Conservation (phyloP, 1,139 yeast species). For the Taphrina betulina region DNA sequence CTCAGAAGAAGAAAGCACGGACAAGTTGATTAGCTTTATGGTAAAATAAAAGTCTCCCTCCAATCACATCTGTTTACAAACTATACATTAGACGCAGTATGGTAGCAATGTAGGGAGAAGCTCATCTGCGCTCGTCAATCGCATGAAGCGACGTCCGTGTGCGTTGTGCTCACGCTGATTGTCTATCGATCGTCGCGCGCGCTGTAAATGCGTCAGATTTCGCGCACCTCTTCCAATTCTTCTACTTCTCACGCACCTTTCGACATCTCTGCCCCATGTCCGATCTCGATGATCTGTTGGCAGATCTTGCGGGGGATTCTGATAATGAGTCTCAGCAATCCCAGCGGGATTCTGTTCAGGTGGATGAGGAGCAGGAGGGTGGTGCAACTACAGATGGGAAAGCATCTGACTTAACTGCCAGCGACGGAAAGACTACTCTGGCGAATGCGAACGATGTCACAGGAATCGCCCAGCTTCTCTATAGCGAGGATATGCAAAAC, state of each 20-base stretch:
- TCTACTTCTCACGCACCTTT: too few relatives aligned
- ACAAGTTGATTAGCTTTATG: constrained; percentile 8
- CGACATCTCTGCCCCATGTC: constrained; percentile 43
- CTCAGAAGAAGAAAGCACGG: constrained; percentile 39
- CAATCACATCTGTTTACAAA: too few relatives aligned
- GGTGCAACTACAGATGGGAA: constrained; percentile 25
- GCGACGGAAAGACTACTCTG: neutral
- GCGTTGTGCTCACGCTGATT: too few relatives aligned
- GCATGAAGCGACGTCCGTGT: too few relatives aligned
- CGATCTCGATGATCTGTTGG: constrained; percentile 47
- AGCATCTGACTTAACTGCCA: neutral
- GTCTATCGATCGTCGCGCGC: too few relatives aligned
- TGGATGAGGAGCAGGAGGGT: constrained; percentile 16
- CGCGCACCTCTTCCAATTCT: too few relatives aligned
- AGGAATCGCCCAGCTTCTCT: constrained; percentile 41
- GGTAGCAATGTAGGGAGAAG: too few relatives aligned
- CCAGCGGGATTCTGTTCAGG: neutral
- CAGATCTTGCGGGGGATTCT: constrained; percentile 42
- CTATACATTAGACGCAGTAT: too few relatives aligned
- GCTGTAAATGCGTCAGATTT: too few relatives aligned
- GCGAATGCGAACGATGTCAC: constrained; percentile 37
- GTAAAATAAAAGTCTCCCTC: too few relatives aligned
- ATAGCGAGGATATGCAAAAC: constrained; percentile 36
- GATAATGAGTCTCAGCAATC: constrained; percentile 20
- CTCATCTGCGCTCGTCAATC: too few relatives aligned